Base-by-base conservation (phyloP, 2,329 filamentous ascomycete species). In the Ceratocystis destructans region DNA sequence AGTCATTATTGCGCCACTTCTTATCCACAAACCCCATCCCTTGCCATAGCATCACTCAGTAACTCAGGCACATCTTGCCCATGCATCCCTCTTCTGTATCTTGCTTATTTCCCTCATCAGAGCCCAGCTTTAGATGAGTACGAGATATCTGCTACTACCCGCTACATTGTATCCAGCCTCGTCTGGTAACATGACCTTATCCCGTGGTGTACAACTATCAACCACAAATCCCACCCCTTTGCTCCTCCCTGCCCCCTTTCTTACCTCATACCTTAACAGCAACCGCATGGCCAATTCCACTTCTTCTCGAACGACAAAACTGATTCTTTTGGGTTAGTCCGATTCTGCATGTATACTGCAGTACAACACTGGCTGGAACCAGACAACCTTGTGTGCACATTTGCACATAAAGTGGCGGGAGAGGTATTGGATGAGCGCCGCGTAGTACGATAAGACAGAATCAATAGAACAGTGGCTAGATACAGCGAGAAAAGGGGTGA, bases 231-330 rank as follows among this genome's bases (percentile, higher is more conserved):
- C 3, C 22, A 57, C 25, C 7, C 8, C 53, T 31, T 28, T 33
- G 5, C 28, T 57, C 10, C 15, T 31, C 22, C 17, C 53, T 57
- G 25, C 22, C 53, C 20, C 25, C 31, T 12, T 17, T 31, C 48
- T 57, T 10, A 15, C 3, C 6, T 57, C 17, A 31, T 15, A 33
- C 25, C 22, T 12, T 25, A 33, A 33, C 15, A 31, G 53, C 15
- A 12, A 2, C 28, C 20, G 4, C 12, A n/a, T 33, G 53, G 53
- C 53, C 22, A 57, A 57, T 31, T 1, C 20, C 28, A 33, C 53
- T 33, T 33, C 53, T 57, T 57, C 28, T 57, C 53, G 28, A 57
- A 57, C 53, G 53, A 57, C 53, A 57, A 57, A 57, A 57, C 53
- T 31, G 10, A 6, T n/a, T 57, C 4, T 31, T 31, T 31, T 57